Evolutionary conservation across 2,329 filamentous ascomycete genomes (phyloP), one percentile per base, ranked within the genome.

Genomic region (Sphaerulina populicola): DNA sequence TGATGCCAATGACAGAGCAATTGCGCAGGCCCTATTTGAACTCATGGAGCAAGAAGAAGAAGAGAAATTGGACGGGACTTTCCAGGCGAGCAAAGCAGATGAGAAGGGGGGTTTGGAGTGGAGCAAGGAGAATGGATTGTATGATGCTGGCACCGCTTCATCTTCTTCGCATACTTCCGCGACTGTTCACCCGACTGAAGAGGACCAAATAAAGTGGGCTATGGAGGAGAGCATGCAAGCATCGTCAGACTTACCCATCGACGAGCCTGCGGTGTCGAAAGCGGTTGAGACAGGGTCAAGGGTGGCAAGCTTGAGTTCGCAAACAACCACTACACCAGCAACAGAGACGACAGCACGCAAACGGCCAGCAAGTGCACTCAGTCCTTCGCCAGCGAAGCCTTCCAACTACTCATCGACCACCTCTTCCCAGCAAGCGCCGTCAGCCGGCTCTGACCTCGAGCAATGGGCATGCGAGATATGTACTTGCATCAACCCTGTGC

Each of bases 1-100:
- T 49, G 84, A 89, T 60, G 90, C 88, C 3, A 94, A 95, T 61
- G 88, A 95, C 50, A 77, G 80, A 21, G 90, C 90, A 4, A 94
- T 95, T 54, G 82, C 88, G 47, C 82, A 90, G 62, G 89, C 89
- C 0, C 74, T 94, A 30, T 89, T 87, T 72, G 90, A 96, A 62
- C 74, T 95, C 14, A 84, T 93, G 23, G 85, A 94, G 64, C 82
- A 94, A 64, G 89, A 94, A 55, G 78, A 82, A 57, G 69, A 73
- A 58, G 60, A 64, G 43, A 71, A 70, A 55, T 58, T 72, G 58
- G 57, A 81, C 56, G 79, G 80, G n/a, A 68, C 71, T 48, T 74
- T 72, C 51, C 75, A 81, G 61, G 27, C 9, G 18, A 72, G 78
- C 0, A 79, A 74, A 49, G 78, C 80, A 12, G 72, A 72, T 6